Conservation (phyloP, 1,284 basidiomycete genomes). For the Ustanciosporium gigantosporum region DNA sequence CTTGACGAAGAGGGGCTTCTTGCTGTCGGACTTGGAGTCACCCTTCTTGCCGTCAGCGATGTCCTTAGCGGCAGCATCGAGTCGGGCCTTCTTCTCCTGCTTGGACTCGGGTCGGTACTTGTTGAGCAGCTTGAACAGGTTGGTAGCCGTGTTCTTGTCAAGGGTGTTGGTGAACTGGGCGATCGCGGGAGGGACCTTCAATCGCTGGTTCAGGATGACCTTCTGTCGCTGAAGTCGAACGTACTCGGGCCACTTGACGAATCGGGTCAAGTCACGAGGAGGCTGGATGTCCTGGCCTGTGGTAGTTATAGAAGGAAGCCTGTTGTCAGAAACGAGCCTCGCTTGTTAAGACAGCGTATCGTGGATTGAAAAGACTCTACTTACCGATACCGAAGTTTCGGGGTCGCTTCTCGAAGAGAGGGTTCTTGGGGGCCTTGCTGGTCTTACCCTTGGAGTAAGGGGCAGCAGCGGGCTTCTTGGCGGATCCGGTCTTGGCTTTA, state of each 20-base stretch:
- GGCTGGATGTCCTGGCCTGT: conserved; percentile 92
- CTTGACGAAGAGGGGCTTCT: conserved; percentile 94
- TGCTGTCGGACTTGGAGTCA: conserved; percentile 60
- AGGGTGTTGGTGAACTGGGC: conserved; percentile 97
- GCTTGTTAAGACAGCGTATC: no score
- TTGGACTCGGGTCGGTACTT: conserved; percentile 92
- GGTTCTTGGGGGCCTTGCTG: conserved; percentile 77
- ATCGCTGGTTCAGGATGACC: conserved; percentile 95
- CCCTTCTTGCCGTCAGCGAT: conserved; percentile 69
- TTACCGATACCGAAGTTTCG: conserved; percentile 94
- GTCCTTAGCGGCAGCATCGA: conserved; percentile 75
- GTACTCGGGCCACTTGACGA: conserved; percentile 99
- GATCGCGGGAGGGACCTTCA: conserved; percentile 98
- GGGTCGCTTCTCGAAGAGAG: conserved; percentile 86
- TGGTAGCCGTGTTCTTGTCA: conserved; percentile 99
- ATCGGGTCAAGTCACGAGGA: conserved; percentile 88
- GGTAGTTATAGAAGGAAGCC: not conserved
- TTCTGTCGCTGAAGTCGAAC: conserved; percentile 97
- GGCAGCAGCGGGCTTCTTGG: conserved; percentile 55
- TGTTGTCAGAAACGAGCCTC: not conserved
- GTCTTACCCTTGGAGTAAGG: conserved; percentile 58
- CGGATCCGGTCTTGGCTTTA: conserved; percentile 56
- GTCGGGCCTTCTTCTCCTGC: conserved; percentile 96
- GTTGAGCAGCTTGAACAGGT: conserved; percentile 96
- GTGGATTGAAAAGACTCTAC: no score